Evolutionary conservation across 805 yeast species (phyloP).

Genomic region (Hanseniaspora guilliermondii): DNA sequence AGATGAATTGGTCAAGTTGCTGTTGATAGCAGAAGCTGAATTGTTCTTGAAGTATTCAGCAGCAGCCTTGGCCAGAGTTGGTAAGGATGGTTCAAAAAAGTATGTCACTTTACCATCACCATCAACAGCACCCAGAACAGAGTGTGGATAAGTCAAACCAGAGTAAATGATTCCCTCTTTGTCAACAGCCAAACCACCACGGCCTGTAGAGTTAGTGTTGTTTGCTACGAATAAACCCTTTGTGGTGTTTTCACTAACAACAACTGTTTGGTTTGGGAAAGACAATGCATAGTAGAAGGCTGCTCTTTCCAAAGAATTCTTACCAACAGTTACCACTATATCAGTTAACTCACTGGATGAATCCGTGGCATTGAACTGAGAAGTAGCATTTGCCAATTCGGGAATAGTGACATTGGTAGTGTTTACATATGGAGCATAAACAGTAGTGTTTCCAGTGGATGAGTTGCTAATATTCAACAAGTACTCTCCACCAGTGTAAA

Average conservation of each 20-base stretch:
- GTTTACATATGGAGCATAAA: conserved; percentile 17
- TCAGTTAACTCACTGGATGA: conserved; percentile 19
- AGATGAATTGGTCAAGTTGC: neutral
- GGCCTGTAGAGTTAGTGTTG: conserved; percentile 16
- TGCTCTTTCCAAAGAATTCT: conserved; percentile 20
- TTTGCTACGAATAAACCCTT: conserved; percentile 21
- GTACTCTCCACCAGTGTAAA: conserved; percentile 5
- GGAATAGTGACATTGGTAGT: conserved; percentile 21
- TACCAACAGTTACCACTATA: conserved; percentile 19
- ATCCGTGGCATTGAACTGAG: conserved; percentile 17
- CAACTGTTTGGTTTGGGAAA: conserved; percentile 20
- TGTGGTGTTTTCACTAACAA: conserved; percentile 19
- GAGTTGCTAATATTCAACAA: conserved; percentile 5
- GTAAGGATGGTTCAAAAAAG: conserved; percentile 22
- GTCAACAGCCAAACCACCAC: conserved; percentile 23
- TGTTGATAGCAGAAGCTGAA: neutral
- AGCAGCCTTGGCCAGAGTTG: conserved; percentile 14
- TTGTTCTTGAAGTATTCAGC: neutral
- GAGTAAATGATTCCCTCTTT: conserved; percentile 21
- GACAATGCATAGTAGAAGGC: conserved; percentile 23
- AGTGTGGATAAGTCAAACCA: conserved; percentile 21
- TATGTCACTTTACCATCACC: conserved; percentile 18
- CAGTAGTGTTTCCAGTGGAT: conserved; percentile 12
- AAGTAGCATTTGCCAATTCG: conserved; percentile 19
- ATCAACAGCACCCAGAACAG: conserved; percentile 22